Evolutionary conservation across 2,329 filamentous ascomycete genomes (phyloP).

Genomic region (Calycina herbarum): DNA sequence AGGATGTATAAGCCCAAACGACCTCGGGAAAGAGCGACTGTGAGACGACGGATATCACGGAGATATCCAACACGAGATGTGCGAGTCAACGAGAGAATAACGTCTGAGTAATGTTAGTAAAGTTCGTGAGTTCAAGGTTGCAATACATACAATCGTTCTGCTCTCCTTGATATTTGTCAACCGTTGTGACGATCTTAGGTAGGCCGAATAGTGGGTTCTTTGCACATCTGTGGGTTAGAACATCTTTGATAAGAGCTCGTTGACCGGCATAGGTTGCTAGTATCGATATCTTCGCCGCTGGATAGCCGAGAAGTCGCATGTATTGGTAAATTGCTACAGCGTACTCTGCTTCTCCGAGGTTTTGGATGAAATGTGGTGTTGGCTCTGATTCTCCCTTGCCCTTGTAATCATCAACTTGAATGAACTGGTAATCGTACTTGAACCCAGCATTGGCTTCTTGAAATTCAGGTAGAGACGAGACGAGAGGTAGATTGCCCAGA

Average conservation of each 20-base stretch:
- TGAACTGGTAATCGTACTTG: slow-evolving; percentile 93
- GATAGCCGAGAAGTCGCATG: slow-evolving; percentile 94
- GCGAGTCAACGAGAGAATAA: slow-evolving; percentile 89
- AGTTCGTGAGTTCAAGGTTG: slow-evolving; percentile 19
- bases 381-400: slow-evolving; percentile 86
- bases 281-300: slow-evolving; percentile 72
- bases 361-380: slow-evolving; percentile 92
- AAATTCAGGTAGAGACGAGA: slow-evolving; percentile 70
- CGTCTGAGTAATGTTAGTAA: slow-evolving; percentile 53
- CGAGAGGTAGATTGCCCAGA: slow-evolving; percentile 75
- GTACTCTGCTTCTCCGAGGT: slow-evolving; percentile 95
- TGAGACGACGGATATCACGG: slow-evolving; percentile 88
- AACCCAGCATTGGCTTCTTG: slow-evolving; percentile 85
- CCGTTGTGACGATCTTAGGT: slow-evolving; percentile 86
- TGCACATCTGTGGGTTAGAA: slow-evolving; percentile 79
- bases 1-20: slow-evolving; percentile 90
- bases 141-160: slow-evolving; percentile 88
- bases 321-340: slow-evolving; percentile 95
- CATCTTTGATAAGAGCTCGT: slow-evolving; percentile 81
- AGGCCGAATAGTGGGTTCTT: slow-evolving; percentile 83
- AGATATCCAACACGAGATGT: slow-evolving; percentile 90
- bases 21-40: slow-evolving; percentile 90
- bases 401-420: slow-evolving; percentile 92
- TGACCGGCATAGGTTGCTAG: slow-evolving; percentile 94
- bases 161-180: slow-evolving; percentile 98